These are phyloP conservation scores for Aspergillus japonicus DNA, from an alignment of 2,329 filamentous ascomycete species.

Conservation along the genomic window DNA sequence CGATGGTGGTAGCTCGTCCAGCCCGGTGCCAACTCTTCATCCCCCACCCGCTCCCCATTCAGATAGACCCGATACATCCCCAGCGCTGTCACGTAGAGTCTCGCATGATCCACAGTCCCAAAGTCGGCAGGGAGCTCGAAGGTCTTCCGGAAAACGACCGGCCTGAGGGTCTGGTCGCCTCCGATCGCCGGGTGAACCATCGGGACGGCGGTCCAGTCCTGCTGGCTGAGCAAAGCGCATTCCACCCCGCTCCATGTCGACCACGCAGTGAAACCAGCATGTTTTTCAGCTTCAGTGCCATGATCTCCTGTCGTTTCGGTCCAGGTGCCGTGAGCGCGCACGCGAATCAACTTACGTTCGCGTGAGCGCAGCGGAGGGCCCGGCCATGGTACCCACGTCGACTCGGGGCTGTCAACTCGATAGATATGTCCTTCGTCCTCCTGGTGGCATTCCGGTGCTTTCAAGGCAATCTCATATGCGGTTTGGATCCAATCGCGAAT, in stretches of 20 bases:
- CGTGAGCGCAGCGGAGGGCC: neutral
- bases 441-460: neutral
- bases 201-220: neutral
- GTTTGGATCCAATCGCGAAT: neutral
- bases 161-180: neutral
- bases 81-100: slow-evolving; percentile 49
- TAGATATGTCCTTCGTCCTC: neutral
- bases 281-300: neutral
- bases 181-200: neutral
- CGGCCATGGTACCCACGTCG: neutral
- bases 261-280: neutral
- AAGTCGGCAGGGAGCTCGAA: neutral
- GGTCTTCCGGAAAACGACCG: neutral
- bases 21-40: slow-evolving; percentile 46
- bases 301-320: neutral
- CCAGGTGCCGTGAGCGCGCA: neutral
- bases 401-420: neutral
- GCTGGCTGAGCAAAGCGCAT: neutral
- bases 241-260: neutral
- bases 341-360: neutral
- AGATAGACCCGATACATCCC: slow-evolving; percentile 51
- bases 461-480: neutral
- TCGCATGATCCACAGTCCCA: neutral
- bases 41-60: slow-evolving; percentile 47
- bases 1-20: slow-evolving; percentile 53